phyloP scores from a whole-genome alignment of 192 early-diverging fungal species.

The Backusella australiensis region DNA sequence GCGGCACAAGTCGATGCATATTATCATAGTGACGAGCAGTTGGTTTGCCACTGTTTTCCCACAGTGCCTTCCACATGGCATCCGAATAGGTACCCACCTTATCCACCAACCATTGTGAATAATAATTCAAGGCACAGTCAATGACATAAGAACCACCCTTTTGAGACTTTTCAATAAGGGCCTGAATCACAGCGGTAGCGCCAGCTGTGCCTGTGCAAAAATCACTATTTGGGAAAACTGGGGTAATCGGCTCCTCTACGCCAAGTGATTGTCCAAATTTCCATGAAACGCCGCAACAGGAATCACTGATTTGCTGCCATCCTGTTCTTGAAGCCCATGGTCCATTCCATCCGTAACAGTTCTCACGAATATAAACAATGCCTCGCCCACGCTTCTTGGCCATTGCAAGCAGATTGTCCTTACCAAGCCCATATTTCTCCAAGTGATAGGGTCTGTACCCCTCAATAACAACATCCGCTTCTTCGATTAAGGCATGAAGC shows the following conservation, averaged over 20 bases:
- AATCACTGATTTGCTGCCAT: slow-evolving; percentile 18
- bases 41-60: not conserved
- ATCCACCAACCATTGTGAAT: slow-evolving; percentile 1
- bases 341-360: slow-evolving; percentile 16
- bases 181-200: slow-evolving; percentile 5
- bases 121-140: slow-evolving; percentile 16
- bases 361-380: slow-evolving; percentile 8
- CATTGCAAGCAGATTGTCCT: not conserved
- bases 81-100: slow-evolving; percentile 8
- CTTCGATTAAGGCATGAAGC: slow-evolving; percentile 1
- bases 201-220: not conserved
- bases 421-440: slow-evolving; percentile 13
- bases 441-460: slow-evolving; percentile 14
- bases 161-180: not conserved
- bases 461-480: slow-evolving; percentile 17
- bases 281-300: slow-evolving; percentile 7
- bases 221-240: not conserved
- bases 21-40: not conserved
- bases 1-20: not conserved
- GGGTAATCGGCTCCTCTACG: not conserved
- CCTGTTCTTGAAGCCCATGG: slow-evolving; percentile 11
- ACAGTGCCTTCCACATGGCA: not conserved
- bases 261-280: slow-evolving; percentile 9
- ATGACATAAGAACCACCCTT: slow-evolving; percentile 10
- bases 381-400: slow-evolving; percentile 13